Evolutionary conservation across 1,284 basidiomycete genomes (phyloP).

Genomic region (Sanghuangporus sanghuang): DNA sequence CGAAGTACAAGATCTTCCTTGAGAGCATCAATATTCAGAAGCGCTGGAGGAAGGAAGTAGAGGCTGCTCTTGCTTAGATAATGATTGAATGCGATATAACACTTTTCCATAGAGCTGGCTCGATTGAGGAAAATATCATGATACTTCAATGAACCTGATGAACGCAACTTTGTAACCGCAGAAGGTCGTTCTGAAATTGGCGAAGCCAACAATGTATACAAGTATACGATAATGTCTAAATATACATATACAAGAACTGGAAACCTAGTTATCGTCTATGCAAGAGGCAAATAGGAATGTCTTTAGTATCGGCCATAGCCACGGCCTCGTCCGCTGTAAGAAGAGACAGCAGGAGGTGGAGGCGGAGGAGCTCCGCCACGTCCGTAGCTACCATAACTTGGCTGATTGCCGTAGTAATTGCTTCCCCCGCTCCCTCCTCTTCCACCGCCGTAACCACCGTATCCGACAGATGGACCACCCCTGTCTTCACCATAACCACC

Average conservation of each 20-base stretch:
- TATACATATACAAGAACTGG: neutral
- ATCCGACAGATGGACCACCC: conserved; percentile 15
- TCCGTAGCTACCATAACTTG: conserved; percentile 10
- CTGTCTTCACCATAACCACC: conserved; percentile 17
- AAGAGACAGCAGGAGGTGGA: neutral
- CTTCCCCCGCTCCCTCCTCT: conserved; percentile 9
- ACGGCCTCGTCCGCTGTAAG: conserved; percentile 9
- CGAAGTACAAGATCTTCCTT: conserved; percentile 92
- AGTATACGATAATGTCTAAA: neutral
- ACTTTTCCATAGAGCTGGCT: neutral
- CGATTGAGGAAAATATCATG: neutral
- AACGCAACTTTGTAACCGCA: neutral
- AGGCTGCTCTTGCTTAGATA: conserved; percentile 27
- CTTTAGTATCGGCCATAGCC: conserved; percentile 11
- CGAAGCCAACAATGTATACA: neutral
- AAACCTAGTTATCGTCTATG: neutral
- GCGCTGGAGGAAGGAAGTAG: conserved; percentile 72
- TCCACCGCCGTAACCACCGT: conserved; percentile 16
- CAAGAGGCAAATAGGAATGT: neutral
- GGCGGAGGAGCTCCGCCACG: neutral
- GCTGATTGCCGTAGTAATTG: conserved; percentile 15
- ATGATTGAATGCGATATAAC: neutral
- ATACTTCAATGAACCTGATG: neutral
- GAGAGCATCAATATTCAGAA: conserved; percentile 87
- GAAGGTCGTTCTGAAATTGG: neutral